Evolutionary conservation across 148 eudicot species (phyloP).

Genomic region (Rhododendron ovatum): DNA sequence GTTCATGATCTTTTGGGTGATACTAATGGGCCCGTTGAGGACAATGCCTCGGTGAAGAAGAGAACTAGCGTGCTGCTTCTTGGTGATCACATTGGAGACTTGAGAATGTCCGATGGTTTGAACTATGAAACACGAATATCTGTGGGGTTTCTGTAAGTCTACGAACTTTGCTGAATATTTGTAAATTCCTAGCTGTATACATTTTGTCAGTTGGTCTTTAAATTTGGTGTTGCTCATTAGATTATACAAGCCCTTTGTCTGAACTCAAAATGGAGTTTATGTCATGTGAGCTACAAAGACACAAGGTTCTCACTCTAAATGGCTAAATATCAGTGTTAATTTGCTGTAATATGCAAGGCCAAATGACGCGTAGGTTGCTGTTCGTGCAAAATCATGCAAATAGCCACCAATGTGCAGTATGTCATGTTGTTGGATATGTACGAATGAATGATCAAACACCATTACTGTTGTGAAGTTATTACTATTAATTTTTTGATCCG

Average conservation of each 20-base stretch:
- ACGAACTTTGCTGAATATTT: background rate
- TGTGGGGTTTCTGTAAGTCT: conserved; percentile 85
- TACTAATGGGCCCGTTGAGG: conserved; percentile 39
- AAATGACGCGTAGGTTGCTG: background rate
- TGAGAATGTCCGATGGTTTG: conserved; percentile 94
- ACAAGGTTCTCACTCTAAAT: background rate
- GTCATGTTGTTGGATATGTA: background rate
- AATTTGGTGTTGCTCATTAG: background rate
- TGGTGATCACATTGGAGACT: conserved; percentile 93
- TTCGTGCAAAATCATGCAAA: background rate
- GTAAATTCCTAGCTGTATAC: background rate
- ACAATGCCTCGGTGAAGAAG: conserved; percentile 48
- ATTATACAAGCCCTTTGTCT: background rate
- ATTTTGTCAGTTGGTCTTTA: background rate
- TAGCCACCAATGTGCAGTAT: background rate
- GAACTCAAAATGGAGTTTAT: background rate
- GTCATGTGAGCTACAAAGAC: background rate
- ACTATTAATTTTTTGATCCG: no score
- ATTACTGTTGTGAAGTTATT: background rate
- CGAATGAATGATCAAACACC: background rate
- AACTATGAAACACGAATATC: conserved; percentile 76
- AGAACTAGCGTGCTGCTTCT: conserved; percentile 88
- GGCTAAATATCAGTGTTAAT: background rate
- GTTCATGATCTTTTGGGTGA: conserved; percentile 55
- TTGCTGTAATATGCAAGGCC: background rate